Evolutionary conservation across 176 grass and related monocot species (phyloP), one percentile per base, ranked within the genome.

Genomic region (Paspalum vaginatum): DNA sequence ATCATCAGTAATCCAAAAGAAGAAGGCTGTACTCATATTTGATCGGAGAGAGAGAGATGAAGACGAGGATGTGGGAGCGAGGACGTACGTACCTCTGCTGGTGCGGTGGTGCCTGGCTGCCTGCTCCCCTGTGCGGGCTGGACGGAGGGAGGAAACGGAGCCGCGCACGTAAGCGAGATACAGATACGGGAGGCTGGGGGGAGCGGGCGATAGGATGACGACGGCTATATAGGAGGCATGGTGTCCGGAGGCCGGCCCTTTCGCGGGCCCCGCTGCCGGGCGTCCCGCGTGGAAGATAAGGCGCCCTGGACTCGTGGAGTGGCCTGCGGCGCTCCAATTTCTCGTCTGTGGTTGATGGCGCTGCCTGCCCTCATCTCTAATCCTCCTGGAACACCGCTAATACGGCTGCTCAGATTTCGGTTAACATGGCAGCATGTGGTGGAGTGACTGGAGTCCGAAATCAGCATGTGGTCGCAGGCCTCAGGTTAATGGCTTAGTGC

Each of bases 241-340:
- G 13, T 17, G 68, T 53, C 74, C 84, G 81, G 56, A 11, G 32
- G 76, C 50, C 55, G 8, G 46, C 10, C 67, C 70, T 60, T 60
- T 9, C 21, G 61, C 5, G 65, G 92, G 81, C 0, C 73, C 89
- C 84, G 9, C 3, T 1, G 0, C 12, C 24, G n/a, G n/a, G n/a
- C n/a, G 71, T 86, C 76, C 53, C 0, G 65, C 83, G 80, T 93
- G 90, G 90, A 55, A 80, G 90, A 97, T 97, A 97, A 97, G 88
- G 16, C 52, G 24, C 9, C 58, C 9, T 45, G 8, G 25, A 62
- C 4, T 32, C 7, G 70, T 54, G 70, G 85, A 76, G 70, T 87
- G 70, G 61, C 66, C 8, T 15, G 55, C 58, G 1, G 11, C 0
- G 70, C 40, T 59, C 1, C 10, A 11, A 13, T 4, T n/a, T 7